Evolutionary conservation across 768 basidiomycete genomes (phyloP).

Genomic region (Phylloporus sp.): DNA sequence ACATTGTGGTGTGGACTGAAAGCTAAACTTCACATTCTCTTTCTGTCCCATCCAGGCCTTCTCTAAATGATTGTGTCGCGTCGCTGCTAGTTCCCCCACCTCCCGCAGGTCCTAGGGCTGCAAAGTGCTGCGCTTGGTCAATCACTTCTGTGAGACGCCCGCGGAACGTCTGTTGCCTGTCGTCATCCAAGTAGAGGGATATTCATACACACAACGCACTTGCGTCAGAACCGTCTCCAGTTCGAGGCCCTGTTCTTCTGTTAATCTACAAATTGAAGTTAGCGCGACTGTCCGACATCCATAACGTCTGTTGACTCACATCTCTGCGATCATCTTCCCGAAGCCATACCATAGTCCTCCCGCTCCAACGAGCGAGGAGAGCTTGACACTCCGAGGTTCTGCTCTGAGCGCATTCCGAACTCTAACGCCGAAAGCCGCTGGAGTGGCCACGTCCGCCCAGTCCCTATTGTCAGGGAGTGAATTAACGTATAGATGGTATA

Average conservation of each 20-base stretch:
- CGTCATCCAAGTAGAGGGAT: neutral
- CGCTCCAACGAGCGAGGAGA: constrained; percentile 79
- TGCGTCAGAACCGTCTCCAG: constrained; percentile 68
- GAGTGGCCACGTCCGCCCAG: constrained; percentile 86
- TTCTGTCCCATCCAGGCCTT: constrained; percentile 90
- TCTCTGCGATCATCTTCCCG: constrained; percentile 77
- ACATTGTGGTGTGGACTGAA: neutral
- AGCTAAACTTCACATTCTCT: constrained; percentile 66
- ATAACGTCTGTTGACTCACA: constrained; percentile 47
- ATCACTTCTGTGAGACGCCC: constrained; percentile 71
- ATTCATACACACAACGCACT: constrained; percentile 34
- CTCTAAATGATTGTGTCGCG: constrained; percentile 70
- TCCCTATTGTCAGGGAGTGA: constrained; percentile 44
- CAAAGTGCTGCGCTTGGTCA: constrained; percentile 89
- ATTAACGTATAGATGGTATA: neutral
- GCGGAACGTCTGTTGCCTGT: constrained; percentile 58
- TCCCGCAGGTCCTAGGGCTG: constrained; percentile 57
- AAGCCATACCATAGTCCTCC: constrained; percentile 92
- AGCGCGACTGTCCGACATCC: neutral
- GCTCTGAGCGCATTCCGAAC: constrained; percentile 87
- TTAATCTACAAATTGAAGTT: constrained; percentile 47
- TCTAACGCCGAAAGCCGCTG: constrained; percentile 65
- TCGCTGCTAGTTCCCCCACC: constrained; percentile 50
- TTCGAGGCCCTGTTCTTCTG: constrained; percentile 66
- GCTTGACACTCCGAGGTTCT: constrained; percentile 77